A percentile compares a stretch with the other conserved stretches of the same genome.
phyloP scores from a whole-genome alignment of 352 stramenopile genomes.

The Phytophthora sansomeana region DNA sequence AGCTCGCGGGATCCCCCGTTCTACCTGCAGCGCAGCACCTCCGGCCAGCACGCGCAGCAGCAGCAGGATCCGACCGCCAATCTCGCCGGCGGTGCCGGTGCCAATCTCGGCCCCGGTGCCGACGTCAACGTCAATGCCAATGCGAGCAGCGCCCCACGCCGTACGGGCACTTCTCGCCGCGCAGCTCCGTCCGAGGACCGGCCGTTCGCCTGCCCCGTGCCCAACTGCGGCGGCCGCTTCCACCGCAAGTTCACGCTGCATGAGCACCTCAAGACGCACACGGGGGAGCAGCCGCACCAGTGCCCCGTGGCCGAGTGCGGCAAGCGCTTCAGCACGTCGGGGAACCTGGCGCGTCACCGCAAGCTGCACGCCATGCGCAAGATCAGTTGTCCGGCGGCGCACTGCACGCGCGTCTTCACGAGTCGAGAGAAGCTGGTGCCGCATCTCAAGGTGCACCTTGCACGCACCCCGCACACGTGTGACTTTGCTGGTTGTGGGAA shows the following conservation, averaged over 20 bases:
- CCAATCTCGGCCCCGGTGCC: conserved; percentile 38
- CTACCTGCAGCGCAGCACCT: conserved; percentile 43
- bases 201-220: conserved; percentile 44
- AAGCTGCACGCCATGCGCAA: conserved; percentile 57
- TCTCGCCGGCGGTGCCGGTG: conserved; percentile 35
- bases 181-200: conserved; percentile 44
- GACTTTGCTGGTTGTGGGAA: conserved; percentile 60
- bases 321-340: conserved; percentile 70
- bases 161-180: conserved; percentile 31
- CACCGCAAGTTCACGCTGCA: conserved; percentile 82
- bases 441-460: conserved; percentile 60
- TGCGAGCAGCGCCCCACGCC: conserved; percentile 8
- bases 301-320: conserved; percentile 65
- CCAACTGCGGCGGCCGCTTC: conserved; percentile 62
- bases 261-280: conserved; percentile 88
- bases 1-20: conserved; percentile 38
- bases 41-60: conserved; percentile 14
- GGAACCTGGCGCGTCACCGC: conserved; percentile 63
- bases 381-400: conserved; percentile 50
- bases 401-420: conserved; percentile 55
- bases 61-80: conserved; percentile 34
- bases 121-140: conserved; percentile 26
- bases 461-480: conserved; percentile 61
- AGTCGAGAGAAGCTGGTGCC: conserved; percentile 58
- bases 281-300: conserved; percentile 76